Base-by-base conservation (phyloP, 495 filamentous ascomycete species). In the Aspergillus haitiensis region DNA sequence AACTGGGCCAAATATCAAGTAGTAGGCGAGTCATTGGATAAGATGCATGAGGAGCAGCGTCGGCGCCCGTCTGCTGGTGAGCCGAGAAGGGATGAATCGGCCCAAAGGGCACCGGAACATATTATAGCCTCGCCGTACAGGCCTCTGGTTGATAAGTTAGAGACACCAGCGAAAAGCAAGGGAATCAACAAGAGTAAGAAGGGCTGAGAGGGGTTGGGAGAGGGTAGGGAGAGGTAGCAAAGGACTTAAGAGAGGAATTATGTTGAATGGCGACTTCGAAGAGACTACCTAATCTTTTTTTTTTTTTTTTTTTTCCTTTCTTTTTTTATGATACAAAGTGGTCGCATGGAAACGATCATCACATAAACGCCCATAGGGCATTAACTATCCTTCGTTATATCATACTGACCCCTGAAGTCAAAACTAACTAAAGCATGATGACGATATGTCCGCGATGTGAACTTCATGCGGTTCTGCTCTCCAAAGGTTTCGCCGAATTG, bases 1-100 rank as follows among this genome's bases (percentile, higher is more conserved):
- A 95, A 95, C 75, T 97, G 92, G 92, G 83, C 84, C 6, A 91
- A 95, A 68, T 97, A 97, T 69, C 88, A 87, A 58, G 78, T 96
- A 15, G 85, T 92, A 1, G 92, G 91, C 31, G 87, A 89, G 56
- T 79, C 88, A 10, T 74, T 97, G 46, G 90, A 96, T 69, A 88
- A 86, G 71, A 78, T 96, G 63, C 92, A 97, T 74, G 81, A 84
- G 56, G 88, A 94, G 72, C 90, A 95, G 72, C 64, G 83, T 33
- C 72, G 73, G 51, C 78, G 88, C 40, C 92, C 92, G 0, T 75
- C 72, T 27, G 63, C 81, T 13, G 88, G 86, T 1, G 72, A 77
- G 48, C 86, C 87, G 33, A 56, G 75, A 60, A 69, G 70, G 42
- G 67, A 73, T 64, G 68, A 76, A 21, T 61, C 70, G 7, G 60